Conservation (phyloP, 2,329 filamentous ascomycete species). For the Cercospora sp. region DNA sequence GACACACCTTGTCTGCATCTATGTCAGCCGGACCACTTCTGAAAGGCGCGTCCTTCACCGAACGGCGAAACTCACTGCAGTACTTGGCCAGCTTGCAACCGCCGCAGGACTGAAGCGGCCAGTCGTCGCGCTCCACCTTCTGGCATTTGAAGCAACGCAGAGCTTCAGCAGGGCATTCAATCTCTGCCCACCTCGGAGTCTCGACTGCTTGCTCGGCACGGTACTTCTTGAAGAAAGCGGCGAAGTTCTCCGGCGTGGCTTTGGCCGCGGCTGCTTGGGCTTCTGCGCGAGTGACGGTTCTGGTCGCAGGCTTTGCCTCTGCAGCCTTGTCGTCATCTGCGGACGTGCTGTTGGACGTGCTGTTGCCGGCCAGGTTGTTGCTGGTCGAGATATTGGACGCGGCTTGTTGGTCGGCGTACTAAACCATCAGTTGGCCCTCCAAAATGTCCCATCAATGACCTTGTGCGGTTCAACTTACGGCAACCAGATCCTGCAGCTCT, state of each 20-base stretch:
- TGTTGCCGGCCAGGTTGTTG: background rate
- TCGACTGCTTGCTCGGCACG: background rate
- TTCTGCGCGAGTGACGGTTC: background rate
- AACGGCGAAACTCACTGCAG: constrained; percentile 6
- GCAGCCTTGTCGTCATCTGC: background rate
- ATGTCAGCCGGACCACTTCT: background rate
- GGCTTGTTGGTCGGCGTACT: background rate
- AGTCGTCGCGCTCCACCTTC: background rate
- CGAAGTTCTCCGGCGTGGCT: constrained; percentile 4
- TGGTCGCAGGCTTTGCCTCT: background rate
- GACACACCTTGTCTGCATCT: background rate
- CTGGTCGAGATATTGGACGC: background rate
- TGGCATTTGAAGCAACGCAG: background rate
- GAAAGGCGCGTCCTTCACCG: background rate
- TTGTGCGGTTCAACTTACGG: background rate
- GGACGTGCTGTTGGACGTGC: background rate
- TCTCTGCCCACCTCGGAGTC: background rate
- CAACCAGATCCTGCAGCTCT: background rate
- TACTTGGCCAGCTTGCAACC: background rate
- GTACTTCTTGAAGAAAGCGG: constrained; percentile 8
- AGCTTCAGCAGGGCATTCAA: background rate
- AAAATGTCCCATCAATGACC: background rate
- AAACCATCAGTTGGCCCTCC: background rate
- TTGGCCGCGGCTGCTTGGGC: background rate
- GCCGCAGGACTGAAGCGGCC: constrained; percentile 3